Conservation (phyloP, 2,329 filamentous ascomycete species). For the Taxawa tesnikishii region DNA sequence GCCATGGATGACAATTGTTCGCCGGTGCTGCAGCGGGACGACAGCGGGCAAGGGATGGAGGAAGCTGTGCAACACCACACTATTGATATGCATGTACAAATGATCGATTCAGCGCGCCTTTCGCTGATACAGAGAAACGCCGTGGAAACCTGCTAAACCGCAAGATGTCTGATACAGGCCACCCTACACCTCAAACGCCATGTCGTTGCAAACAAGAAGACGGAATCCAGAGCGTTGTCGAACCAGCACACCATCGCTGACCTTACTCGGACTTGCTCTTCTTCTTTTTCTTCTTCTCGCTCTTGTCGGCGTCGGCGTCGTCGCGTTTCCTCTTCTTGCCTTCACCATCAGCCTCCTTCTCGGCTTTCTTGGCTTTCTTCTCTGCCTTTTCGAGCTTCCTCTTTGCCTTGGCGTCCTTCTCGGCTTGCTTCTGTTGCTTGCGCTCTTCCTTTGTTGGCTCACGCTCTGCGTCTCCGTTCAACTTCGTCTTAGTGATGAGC, state of each 20-base stretch:
- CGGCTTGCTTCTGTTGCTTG: slow-evolving; percentile 10
- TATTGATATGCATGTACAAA: background rate
- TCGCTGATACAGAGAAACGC: background rate
- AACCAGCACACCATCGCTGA: too few species aligned
- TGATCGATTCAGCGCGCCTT: background rate
- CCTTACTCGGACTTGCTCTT: slow-evolving; percentile 9
- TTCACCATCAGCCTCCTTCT: slow-evolving; percentile 3
- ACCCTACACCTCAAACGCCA: too few species aligned
- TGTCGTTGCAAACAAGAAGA: too few species aligned
- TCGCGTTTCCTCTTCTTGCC: slow-evolving; percentile 6
- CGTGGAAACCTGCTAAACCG: too few species aligned
- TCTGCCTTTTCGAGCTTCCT: slow-evolving; percentile 7
- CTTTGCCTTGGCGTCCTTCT: slow-evolving; percentile 10
- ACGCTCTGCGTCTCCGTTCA: slow-evolving; percentile 2
- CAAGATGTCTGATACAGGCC: too few species aligned
- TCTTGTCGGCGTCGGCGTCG: slow-evolving; percentile 6
- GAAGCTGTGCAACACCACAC: too few species aligned
- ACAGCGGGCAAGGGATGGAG: too few species aligned
- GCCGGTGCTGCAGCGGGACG: too few species aligned
- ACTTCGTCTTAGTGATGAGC: slow-evolving; percentile 1
- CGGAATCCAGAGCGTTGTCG: too few species aligned
- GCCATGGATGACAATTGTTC: too few species aligned
- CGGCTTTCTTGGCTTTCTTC: slow-evolving; percentile 8
- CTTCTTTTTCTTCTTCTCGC: slow-evolving; percentile 12
- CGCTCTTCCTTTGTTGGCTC: slow-evolving; percentile 7